Conservation (phyloP, 345 rosid genomes). For the Salix brachista region DNA sequence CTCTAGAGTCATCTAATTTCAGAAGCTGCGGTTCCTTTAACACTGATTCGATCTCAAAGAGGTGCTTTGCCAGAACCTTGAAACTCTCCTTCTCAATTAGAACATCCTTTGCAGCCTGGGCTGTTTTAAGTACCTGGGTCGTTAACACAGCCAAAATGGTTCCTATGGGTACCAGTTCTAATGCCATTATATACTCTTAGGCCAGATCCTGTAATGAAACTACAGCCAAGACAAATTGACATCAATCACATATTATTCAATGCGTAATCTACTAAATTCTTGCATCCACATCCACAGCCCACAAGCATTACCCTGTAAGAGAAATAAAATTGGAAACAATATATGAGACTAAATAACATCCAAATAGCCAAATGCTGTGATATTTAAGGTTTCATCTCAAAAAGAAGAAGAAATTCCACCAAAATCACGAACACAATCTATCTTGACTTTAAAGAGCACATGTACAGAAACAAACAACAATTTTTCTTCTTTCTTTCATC, state of each 20-base stretch:
- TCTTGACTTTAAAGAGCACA: too few species aligned
- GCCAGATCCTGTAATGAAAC: slow-evolving; percentile 1
- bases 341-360: neutral
- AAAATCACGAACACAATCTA: too few species aligned
- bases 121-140: slow-evolving; percentile 61
- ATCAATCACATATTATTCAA: neutral
- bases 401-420: too few species aligned
- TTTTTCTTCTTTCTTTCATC: too few species aligned
- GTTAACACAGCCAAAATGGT: slow-evolving; percentile 56
- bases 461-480: too few species aligned
- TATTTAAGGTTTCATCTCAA: neutral
- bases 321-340: neutral
- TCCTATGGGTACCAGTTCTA: slow-evolving; percentile 70
- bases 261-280: neutral
- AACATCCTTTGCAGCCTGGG: slow-evolving; percentile 65
- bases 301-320: neutral
- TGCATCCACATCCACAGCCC: neutral
- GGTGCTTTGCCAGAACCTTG: slow-evolving; percentile 57
- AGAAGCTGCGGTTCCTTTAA: slow-evolving; percentile 52
- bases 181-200: slow-evolving; percentile 23
- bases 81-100: slow-evolving; percentile 61
- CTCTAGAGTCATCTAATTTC: slow-evolving; percentile 51
- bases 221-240: neutral
- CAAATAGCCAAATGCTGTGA: neutral
- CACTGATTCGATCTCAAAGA: slow-evolving; percentile 63